Evolutionary conservation across 345 rosid species (phyloP), one percentile per base, ranked within the genome.

Genomic region (Gossypium australe): DNA sequence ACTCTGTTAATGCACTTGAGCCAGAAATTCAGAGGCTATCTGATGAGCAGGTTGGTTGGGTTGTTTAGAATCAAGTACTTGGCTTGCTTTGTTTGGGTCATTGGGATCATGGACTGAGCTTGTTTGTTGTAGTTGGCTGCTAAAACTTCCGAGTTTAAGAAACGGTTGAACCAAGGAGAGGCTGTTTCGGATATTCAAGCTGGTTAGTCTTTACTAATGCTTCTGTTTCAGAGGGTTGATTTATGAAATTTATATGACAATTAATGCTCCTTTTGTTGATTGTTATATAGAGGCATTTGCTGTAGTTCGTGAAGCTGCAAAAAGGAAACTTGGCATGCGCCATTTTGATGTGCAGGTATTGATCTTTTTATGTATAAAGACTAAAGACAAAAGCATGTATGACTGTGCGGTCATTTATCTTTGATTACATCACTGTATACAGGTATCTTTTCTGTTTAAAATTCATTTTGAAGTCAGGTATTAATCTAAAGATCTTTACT

Each of bases 331-430:
- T 85, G 97, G 97, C 53, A 94, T 94, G 98, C 97, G 98, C 78
- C 98, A 94, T 85, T 94, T 94, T 87, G 97, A 94, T 60, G 98
- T 94, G 83, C 98, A 92, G 98, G 98, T 92, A 78, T 71, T 62
- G 92, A 97, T 92, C 77, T 69, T 58, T 67, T 44, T 49, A 1
- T 52, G 11, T 27, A 11, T 29, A 29, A 57, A 6, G 13, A 22
- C 4, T 58, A 3, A 7, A 59, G 62, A 68, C 4, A 25, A 18
- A 51, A 69, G 25, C 72, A 69, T 17, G 73, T 6, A 9, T 52
- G 45, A 11, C 17, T 34, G 16, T 17, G 2, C 34, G 59, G 11
- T 29, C n/a, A 24, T 61, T 47, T 59, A 27, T 25, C 24, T n/a
- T 24, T 4, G 11, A 24, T 49, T 48, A 29, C 45, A 29, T 73